Evolutionary conservation across 1,284 basidiomycete species (phyloP).

Genomic region (Butyriboletus appendiculatus): DNA sequence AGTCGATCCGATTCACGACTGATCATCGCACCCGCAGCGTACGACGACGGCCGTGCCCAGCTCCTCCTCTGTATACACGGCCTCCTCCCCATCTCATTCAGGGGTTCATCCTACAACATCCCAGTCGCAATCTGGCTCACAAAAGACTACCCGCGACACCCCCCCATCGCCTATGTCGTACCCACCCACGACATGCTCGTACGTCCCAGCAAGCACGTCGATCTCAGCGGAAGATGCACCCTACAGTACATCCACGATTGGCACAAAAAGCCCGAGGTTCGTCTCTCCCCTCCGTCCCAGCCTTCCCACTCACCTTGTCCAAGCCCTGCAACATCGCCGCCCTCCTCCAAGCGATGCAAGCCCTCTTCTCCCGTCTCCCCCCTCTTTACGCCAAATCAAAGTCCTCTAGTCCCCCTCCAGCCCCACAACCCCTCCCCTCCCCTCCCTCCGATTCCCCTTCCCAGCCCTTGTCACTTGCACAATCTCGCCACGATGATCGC

Average conservation of each 20-base stretch:
- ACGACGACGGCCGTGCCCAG: conserved; percentile 93
- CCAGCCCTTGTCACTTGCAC: conserved; percentile 18
- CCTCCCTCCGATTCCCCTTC: conserved; percentile 19
- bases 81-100: conserved; percentile 85
- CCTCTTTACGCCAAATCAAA: conserved; percentile 90
- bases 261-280: conserved; percentile 84
- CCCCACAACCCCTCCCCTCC: conserved; percentile 27
- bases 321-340: conserved; percentile 71
- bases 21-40: conserved; percentile 52
- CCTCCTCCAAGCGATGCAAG: conserved; percentile 73
- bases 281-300: conserved; percentile 28
- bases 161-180: conserved; percentile 92
- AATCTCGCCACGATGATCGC: conserved; percentile 30
- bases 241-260: conserved; percentile 76
- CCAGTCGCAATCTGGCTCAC: conserved; percentile 90
- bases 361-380: conserved; percentile 82
- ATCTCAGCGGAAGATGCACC: conserved; percentile 78
- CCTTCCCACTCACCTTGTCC: conserved; percentile 12
- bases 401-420: conserved; percentile 21
- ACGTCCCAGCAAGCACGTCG: conserved; percentile 73
- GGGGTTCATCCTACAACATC: conserved; percentile 86
- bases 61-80: conserved; percentile 91
- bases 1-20: background rate
- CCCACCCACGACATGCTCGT: conserved; percentile 95
- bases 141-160: conserved; percentile 74